Evolutionary conservation across 73 alveolate genomes (phyloP), one percentile per base, ranked within the genome.

Genomic region (Strombidium stylifer): DNA sequence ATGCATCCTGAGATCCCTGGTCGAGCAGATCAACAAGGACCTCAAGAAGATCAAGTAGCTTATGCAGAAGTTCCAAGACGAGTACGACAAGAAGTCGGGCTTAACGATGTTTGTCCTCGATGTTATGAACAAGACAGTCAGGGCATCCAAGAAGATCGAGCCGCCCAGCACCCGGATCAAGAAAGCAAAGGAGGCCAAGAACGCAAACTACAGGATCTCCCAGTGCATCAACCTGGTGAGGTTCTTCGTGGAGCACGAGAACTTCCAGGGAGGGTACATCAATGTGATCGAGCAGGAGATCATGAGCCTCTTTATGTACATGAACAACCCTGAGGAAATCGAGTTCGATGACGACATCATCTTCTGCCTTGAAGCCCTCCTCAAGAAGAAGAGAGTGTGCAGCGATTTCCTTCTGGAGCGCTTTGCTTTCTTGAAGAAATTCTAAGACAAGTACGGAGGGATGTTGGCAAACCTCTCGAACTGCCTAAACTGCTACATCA

Each of bases 311-410:
- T 54, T 81, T 6, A 47, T 61, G 32, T 61, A 58, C 20, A 16
- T 62, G 24, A 42, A 35, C 12, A 47, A 61, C 14, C 73, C 75
- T n/a, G 61, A 39, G n/a, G 28, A 37, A n/a, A 73, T 81, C 2
- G 92, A 82, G 28, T 82, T 73, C 59, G 92, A 82, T 51, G 87
- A 82, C 32, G 92, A 82, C 32, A 31, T 82, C 15, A 56, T 82
- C 1, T 66, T 64, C 12, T 69, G 81, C 44, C 40, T 82, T 3
- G 26, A 81, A 18, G 65, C 79, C 7, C 34, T 53, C 7, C 62
- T 82, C 28, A 42, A 68, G 37, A 75, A 82, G 37, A 40, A 45
- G 10, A 47, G 35, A 34, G 11, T 28, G n/a, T 62, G 31, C 5
- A 28, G 66, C 8, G 57, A 35, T n/a, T 30, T 16, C 16, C 7